Percentiles rank a stretch among this genome's conserved stretches.
These are phyloP conservation scores for Aspergillus nomiae DNA, from an alignment of 2,329 filamentous ascomycete species.

Conservation along the genomic window DNA sequence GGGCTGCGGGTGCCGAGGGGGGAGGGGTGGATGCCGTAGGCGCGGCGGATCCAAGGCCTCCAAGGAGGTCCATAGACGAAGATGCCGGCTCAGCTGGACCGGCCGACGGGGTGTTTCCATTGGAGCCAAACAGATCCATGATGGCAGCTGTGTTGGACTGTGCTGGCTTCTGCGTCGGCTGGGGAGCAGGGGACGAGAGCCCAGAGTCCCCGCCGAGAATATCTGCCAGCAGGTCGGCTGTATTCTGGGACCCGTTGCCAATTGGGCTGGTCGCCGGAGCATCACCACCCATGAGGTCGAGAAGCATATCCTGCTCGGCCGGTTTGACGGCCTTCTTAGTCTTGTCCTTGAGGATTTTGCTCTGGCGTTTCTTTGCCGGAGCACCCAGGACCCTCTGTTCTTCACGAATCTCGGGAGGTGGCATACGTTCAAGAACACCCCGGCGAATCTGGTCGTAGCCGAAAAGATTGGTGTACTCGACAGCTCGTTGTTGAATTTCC, in stretches of 20 bases:
- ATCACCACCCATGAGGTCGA: constrained; percentile 89
- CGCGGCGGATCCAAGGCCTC: constrained; percentile 49
- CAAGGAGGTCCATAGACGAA: constrained; percentile 37
- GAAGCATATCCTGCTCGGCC: constrained; percentile 85
- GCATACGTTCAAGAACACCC: constrained; percentile 97
- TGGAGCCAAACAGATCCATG: constrained; percentile 80
- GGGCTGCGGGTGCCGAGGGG: constrained; percentile 48
- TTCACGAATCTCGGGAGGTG: constrained; percentile 93
- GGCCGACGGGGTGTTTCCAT: constrained; percentile 49
- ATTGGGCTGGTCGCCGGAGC: constrained; percentile 60
- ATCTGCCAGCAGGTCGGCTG: constrained; percentile 84
- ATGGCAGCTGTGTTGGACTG: constrained; percentile 70
- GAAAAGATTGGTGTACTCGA: constrained; percentile 96
- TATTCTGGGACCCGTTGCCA: constrained; percentile 66
- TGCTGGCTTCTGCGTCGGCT: constrained; percentile 53
- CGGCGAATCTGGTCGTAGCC: constrained; percentile 80
- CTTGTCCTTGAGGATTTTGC: constrained; percentile 68
- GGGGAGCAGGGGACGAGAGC: constrained; percentile 56
- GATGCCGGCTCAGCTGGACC: constrained; percentile 51
- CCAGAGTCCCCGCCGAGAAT: constrained; percentile 77
- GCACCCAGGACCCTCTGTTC: constrained; percentile 88
- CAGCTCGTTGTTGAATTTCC: constrained; percentile 92
- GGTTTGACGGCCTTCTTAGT: constrained; percentile 76
- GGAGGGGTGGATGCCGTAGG: constrained; percentile 54
- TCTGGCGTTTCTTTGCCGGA: constrained; percentile 66